Conservation (phyloP, 2,329 filamentous ascomycete genomes). For the Ascocoryne sarcoides region DNA sequence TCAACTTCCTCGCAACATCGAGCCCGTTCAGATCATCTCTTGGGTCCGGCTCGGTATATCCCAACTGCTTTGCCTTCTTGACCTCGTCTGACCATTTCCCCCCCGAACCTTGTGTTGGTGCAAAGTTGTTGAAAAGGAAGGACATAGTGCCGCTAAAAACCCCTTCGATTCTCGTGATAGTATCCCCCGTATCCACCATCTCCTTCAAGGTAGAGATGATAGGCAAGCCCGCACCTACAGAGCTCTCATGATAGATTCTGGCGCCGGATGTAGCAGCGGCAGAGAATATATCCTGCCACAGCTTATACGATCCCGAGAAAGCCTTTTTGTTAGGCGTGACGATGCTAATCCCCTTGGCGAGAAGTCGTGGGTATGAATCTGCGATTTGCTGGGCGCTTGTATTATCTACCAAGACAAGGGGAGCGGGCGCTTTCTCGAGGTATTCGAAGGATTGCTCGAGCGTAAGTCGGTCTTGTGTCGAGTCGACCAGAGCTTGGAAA, state of each 20-base stretch:
- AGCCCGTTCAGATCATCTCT: slow-evolving; percentile 80
- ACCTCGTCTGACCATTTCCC: slow-evolving; percentile 90
- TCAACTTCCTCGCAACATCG: slow-evolving; percentile 91
- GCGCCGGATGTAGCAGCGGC: slow-evolving; percentile 63
- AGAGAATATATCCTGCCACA: slow-evolving; percentile 83
- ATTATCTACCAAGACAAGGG: slow-evolving; percentile 85
- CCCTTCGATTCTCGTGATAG: slow-evolving; percentile 86
- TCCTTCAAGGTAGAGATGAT: slow-evolving; percentile 91
- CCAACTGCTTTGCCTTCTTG: slow-evolving; percentile 81
- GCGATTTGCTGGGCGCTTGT: slow-evolving; percentile 86
- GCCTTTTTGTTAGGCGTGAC: slow-evolving; percentile 99
- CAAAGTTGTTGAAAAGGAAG: slow-evolving; percentile 96
- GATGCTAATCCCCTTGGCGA: slow-evolving; percentile 76
- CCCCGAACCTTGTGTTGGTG: slow-evolving; percentile 65
- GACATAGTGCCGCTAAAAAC: slow-evolving; percentile 98
- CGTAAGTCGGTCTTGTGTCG: slow-evolving; percentile 55
- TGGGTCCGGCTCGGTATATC: slow-evolving; percentile 85
- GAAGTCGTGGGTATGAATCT: slow-evolving; percentile 69
- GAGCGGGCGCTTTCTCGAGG: slow-evolving; percentile 67
- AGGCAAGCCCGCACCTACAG: slow-evolving; percentile 85
- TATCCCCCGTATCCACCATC: slow-evolving; percentile 86
- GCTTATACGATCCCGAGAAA: slow-evolving; percentile 70
- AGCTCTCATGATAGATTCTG: slow-evolving; percentile 90
- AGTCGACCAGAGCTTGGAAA: slow-evolving; percentile 54
- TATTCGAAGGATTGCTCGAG: slow-evolving; percentile 67